A percentile compares a stretch with the other conserved stretches of the same genome.
Evolutionary conservation across 2,329 filamentous ascomycete genomes (phyloP).

Genomic region (Periglandula ipomoeae): DNA sequence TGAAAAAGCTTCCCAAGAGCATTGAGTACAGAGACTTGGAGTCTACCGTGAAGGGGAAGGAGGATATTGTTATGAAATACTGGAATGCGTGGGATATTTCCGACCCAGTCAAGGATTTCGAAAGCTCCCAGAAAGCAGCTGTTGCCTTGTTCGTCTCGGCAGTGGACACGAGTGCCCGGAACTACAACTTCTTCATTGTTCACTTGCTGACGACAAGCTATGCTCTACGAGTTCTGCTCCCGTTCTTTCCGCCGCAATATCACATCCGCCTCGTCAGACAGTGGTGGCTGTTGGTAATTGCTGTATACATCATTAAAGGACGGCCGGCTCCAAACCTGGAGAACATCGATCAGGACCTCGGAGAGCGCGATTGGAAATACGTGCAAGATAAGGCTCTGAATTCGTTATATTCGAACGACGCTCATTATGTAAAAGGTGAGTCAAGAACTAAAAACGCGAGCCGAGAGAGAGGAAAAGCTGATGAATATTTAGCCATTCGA

Average conservation of each 20-base stretch:
- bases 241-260: constrained; percentile 61
- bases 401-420: constrained; percentile 59
- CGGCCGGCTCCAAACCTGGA: constrained; percentile 64
- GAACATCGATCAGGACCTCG: constrained; percentile 49
- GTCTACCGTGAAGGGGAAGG: constrained; percentile 57
- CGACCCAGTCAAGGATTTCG: constrained; percentile 65
- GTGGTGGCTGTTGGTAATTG: constrained; percentile 81
- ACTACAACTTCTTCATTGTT: constrained; percentile 76
- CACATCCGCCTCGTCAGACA: constrained; percentile 69
- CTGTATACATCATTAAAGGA: constrained; percentile 66
- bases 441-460: neutral
- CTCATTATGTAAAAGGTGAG: constrained; percentile 76
- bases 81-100: constrained; percentile 80
- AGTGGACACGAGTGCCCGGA: constrained; percentile 45
- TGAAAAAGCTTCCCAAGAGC: constrained; percentile 56
- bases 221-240: constrained; percentile 77
- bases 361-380: constrained; percentile 65
- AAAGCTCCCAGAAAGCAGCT: constrained; percentile 56
- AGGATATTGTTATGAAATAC: constrained; percentile 68
- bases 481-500: constrained; percentile 44
- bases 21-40: constrained; percentile 55
- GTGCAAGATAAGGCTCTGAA: constrained; percentile 63
- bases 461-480: neutral
- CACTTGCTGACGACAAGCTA: constrained; percentile 81
- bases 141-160: constrained; percentile 54